Evolutionary conservation across 2,329 filamentous ascomycete species (phyloP).

Genomic region (Arthrobotrys sinensis): DNA sequence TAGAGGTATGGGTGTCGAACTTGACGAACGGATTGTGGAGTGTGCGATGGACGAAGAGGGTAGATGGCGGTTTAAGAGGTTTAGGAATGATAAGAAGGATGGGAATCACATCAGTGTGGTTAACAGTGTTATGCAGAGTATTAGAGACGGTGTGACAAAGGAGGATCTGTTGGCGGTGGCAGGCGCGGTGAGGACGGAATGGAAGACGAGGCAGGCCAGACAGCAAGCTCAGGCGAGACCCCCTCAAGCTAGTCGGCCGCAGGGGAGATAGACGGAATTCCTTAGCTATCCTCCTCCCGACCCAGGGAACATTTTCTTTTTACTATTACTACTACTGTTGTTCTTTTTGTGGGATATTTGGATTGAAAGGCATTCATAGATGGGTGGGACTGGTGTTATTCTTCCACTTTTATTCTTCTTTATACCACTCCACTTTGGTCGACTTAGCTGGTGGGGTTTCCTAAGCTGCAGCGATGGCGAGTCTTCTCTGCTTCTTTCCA

Average conservation of each 20-base stretch:
- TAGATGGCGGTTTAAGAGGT: conserved; percentile 88
- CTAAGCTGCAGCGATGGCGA: conserved; percentile 13
- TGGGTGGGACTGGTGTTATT: conserved; percentile 53
- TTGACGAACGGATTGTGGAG: conserved; percentile 92
- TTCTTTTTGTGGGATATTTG: conserved; percentile 27
- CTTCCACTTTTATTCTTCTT: conserved; percentile 7
- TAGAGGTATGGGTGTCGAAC: conserved; percentile 79
- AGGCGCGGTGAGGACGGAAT: conserved; percentile 80
- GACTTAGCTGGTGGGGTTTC: not conserved
- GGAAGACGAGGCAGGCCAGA: conserved; percentile 73
- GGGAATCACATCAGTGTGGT: conserved; percentile 91
- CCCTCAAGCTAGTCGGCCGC: conserved; percentile 7
- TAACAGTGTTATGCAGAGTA: conserved; percentile 88
- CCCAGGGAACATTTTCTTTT: not conserved
- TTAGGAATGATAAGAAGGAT: conserved; percentile 92
- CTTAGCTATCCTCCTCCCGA: not conserved
- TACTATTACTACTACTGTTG: not conserved
- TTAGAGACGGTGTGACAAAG: conserved; percentile 86
- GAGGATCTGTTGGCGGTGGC: conserved; percentile 82
- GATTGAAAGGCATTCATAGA: conserved; percentile 55
- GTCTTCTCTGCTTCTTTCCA: conserved; percentile 6
- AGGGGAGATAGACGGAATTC: conserved; percentile 13
- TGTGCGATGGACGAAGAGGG: conserved; percentile 83
- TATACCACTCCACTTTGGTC: not conserved
- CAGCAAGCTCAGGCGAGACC: not conserved